These are phyloP conservation scores for Cylindrodendrum hubeiense DNA, from an alignment of 2,329 filamentous ascomycete species.

Conservation along the genomic window DNA sequence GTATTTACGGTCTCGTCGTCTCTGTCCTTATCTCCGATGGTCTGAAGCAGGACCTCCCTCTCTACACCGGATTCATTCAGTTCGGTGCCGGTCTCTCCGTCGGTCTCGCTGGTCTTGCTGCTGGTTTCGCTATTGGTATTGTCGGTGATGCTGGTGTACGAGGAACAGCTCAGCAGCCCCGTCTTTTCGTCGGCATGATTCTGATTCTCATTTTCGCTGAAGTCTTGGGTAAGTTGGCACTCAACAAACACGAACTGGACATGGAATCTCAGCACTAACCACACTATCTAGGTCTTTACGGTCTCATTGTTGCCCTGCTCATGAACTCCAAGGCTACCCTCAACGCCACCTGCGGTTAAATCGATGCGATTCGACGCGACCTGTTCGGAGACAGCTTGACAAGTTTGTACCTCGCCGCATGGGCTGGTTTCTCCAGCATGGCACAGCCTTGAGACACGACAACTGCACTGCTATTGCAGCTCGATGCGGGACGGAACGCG, in stretches of 20 bases:
- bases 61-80: conserved; percentile 89
- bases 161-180: conserved; percentile 85
- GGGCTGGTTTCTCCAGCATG: conserved; percentile 38
- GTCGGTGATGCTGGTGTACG: conserved; percentile 91
- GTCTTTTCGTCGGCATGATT: conserved; percentile 97
- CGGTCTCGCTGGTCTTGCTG: conserved; percentile 85
- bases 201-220: conserved; percentile 99
- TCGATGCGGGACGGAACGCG: conserved; percentile 29
- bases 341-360: conserved; percentile 69
- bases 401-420: conserved; percentile 50
- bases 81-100: conserved; percentile 86
- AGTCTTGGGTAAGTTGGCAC: conserved; percentile 82
- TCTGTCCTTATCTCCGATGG: conserved; percentile 88
- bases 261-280: conserved; percentile 37
- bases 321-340: conserved; percentile 96
- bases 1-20: conserved; percentile 95
- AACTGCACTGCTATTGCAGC: conserved; percentile 38
- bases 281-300: conserved; percentile 84
- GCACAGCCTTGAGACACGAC: conserved; percentile 39
- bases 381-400: conserved; percentile 48
- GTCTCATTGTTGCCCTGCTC: conserved; percentile 96
- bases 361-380: conserved; percentile 18
- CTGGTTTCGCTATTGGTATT: conserved; percentile 89
- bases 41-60: conserved; percentile 76
- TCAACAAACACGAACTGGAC: conserved; percentile 14